phyloP scores from a whole-genome alignment of 2,329 filamentous ascomycete genomes.

The Sclerotinia sclerotiorum region DNA sequence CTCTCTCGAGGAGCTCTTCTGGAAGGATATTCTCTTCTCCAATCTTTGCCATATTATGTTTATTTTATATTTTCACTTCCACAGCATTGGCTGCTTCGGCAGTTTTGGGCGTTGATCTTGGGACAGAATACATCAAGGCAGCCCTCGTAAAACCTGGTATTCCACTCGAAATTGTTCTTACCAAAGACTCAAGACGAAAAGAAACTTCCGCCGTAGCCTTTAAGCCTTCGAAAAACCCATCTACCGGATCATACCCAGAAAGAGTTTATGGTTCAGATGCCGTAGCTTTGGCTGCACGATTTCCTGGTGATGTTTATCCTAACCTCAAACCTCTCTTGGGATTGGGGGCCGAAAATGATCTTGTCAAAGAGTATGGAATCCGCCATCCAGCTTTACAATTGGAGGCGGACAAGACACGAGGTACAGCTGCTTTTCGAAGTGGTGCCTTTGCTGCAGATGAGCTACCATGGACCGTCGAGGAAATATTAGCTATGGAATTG shows the following conservation, averaged over 20 bases:
- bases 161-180: constrained; percentile 94
- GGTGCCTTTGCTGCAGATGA: constrained; percentile 60
- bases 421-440: constrained; percentile 81
- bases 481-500: constrained; percentile 93
- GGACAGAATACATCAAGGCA: constrained; percentile 96
- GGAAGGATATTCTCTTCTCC: constrained; percentile 34
- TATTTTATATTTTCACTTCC: constrained; percentile 40
- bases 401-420: constrained; percentile 57
- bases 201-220: constrained; percentile 89
- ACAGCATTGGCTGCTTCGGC: constrained; percentile 52
- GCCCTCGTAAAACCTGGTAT: constrained; percentile 94
- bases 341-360: constrained; percentile 58
- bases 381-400: constrained; percentile 78
- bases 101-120: constrained; percentile 89
- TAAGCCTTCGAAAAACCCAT: constrained; percentile 73
- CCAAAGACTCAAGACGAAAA: constrained; percentile 96
- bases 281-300: constrained; percentile 79
- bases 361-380: constrained; percentile 67
- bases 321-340: constrained; percentile 93
- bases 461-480: constrained; percentile 78
- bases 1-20: constrained; percentile 26
- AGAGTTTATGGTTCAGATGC: constrained; percentile 90
- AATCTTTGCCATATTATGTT: constrained; percentile 36
- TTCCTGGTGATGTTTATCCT: constrained; percentile 89
- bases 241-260: constrained; percentile 74